phyloP scores from a whole-genome alignment of 2,329 filamentous ascomycete species.

The Colletotrichum caudatum region DNA sequence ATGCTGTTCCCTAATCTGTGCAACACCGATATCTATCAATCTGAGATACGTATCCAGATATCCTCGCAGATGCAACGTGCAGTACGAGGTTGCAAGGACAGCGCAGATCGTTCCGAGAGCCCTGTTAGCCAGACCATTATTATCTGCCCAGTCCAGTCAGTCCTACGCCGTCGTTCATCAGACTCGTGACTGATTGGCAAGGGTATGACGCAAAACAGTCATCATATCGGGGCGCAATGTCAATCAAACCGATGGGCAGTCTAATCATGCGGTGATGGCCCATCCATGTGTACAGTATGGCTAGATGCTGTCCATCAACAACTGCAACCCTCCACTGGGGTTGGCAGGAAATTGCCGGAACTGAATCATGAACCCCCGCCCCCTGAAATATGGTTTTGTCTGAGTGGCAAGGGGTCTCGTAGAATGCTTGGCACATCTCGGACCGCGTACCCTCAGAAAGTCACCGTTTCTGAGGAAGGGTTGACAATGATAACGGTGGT shows the following conservation, averaged over 20 bases:
- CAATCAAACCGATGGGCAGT: constrained; percentile 18
- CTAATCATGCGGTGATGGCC: neutral
- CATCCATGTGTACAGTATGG: constrained; percentile 4
- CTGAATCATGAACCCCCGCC: constrained; percentile 9
- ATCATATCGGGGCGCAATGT: constrained; percentile 26
- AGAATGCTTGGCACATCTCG: neutral
- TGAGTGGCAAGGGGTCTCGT: constrained; percentile 6
- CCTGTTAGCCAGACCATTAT: neutral
- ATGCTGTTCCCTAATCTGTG: neutral
- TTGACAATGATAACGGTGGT: constrained; percentile 11
- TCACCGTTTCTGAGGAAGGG: constrained; percentile 18
- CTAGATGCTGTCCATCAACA: neutral
- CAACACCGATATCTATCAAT: neutral
- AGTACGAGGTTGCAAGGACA: neutral
- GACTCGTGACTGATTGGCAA: constrained; percentile 7
- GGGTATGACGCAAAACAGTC: constrained; percentile 35
- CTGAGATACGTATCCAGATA: neutral
- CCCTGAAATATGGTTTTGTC: neutral
- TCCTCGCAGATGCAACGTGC: neutral
- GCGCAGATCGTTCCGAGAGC: neutral
- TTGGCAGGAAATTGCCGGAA: constrained; percentile 11
- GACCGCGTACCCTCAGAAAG: constrained; percentile 20
- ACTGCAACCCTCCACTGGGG: neutral
- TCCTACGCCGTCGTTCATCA: constrained; percentile 20
- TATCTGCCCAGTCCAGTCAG: neutral